Base-by-base conservation (phyloP, 352 stramenopile species). In the Phytopythium helicoides region DNA sequence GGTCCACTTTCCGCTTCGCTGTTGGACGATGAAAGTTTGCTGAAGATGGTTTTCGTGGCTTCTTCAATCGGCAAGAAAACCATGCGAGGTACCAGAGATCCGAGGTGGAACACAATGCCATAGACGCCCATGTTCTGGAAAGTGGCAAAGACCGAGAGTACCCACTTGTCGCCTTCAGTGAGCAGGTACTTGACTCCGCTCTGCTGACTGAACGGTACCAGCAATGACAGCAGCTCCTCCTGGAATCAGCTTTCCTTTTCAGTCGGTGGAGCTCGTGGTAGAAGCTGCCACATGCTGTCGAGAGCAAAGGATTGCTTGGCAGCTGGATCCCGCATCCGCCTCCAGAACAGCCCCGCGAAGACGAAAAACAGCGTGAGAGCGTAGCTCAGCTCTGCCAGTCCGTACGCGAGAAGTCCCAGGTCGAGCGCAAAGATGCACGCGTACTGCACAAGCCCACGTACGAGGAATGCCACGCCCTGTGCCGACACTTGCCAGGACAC, bases 11-110 rank as follows among this genome's bases (percentile, higher is more conserved):
- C 35, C 7, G 64, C 46, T 22, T 62, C 47, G 2, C 44, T 14
- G 11, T 44, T 42, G n/a, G 33, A 56, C 48, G 47, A 53, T 11
- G 76, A 73, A 36, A 96, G 72, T 52, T 97, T 98, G 71, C 89
- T 98, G 53, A 99, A 94, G 47, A 99, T 90, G 19, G 90, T 84
- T 64, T 97, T 92, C 9, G 82, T 95, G 19, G 97, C 96, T 60
- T 99, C 97, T 73, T 99, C 97, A 15, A 99, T 70, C 5, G 97
- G 96, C 63, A 98, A 77, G 47, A 99, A 96, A 2, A 99, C 68
- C 21, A 99, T 90, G 19, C 97, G 81, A 34, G 95, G 93, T 35
- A 97, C 94, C 45, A 99, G 81, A 19, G 94, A 97, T 12, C 97
- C 96, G 53, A 98, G 90, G 51, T 97, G 95, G 61, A 92, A 94